Evolutionary conservation across 345 rosid species (phyloP), one percentile per base, ranked within the genome.

Genomic region (Brassica cretica): DNA sequence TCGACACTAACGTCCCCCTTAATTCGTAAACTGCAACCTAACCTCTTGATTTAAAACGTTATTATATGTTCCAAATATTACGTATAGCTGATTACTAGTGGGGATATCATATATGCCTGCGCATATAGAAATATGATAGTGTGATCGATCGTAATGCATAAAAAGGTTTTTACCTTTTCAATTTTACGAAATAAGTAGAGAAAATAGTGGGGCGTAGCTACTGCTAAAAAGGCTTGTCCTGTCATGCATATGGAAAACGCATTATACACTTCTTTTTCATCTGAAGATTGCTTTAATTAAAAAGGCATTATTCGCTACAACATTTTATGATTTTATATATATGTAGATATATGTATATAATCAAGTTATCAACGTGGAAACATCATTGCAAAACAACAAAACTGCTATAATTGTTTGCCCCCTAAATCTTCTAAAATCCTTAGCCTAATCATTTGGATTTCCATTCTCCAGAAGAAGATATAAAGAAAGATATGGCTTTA

Each of bases 371-470:
- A 68, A 66, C 78, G 74, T 68, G 78, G 75, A 56, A 64, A 70
- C 79, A 80, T 80, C 82, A 80, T 80, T 80, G 66, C 82, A 75
- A 70, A 80, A 70, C 67, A 74, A 75, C 79, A 74, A 80, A 80
- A 64, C 37, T 8, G 9, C 79, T 74, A 46, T 46, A 78, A 78
- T 53, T 70, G 39, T 70, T 80, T 64, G 21, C 55, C 82, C 53
- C 76, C 75, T 63, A 69, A 80, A 80, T 80, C 79, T 69, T 70
- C 79, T 64, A 70, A 75, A 80, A 75, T 80, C 82, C 75, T 75
- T 70, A 56, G 55, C 79, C 79, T 70, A 80, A 80, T 80, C 79
- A 80, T 80, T 80, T 70, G 68, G 72, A 80, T 80, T 70, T 80
- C 44, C 37, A 19, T 64, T 74, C 19, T 74, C 66, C 39, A 35